Conservation (phyloP, 495 filamentous ascomycete species). For the Chaetomidium leptoderma region DNA sequence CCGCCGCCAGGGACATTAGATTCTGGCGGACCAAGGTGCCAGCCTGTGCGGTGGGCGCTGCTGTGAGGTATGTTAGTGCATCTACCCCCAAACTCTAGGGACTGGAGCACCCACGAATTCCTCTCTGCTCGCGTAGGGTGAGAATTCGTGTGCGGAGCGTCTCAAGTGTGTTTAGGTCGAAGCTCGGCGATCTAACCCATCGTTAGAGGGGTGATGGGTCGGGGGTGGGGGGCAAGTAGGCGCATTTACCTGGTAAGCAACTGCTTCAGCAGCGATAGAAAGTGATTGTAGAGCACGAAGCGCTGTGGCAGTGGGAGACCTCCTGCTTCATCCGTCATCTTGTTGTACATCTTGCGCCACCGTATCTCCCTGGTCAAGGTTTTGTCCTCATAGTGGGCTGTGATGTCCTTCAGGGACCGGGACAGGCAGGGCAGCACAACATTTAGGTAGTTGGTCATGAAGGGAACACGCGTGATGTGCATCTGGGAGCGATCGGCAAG, state of each 20-base stretch:
- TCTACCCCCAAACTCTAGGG: not conserved
- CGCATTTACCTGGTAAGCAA: slow-evolving; percentile 45
- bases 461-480: slow-evolving; percentile 42
- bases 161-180: slow-evolving; percentile 51
- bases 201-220: slow-evolving; percentile 9
- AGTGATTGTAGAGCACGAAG: slow-evolving; percentile 52
- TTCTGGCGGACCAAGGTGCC: slow-evolving; percentile 30
- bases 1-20: slow-evolving; percentile 24
- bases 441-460: slow-evolving; percentile 49
- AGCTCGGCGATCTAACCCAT: slow-evolving; percentile 44
- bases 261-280: slow-evolving; percentile 44
- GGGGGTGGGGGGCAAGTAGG: not conserved
- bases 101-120: slow-evolving; percentile 38
- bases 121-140: slow-evolving; percentile 42
- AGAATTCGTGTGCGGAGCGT: slow-evolving; percentile 43
- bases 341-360: slow-evolving; percentile 53
- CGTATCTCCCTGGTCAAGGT: slow-evolving; percentile 40
- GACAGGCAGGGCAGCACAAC: slow-evolving; percentile 50
- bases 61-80: slow-evolving; percentile 17
- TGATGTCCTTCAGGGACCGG: slow-evolving; percentile 50
- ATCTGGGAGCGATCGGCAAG: slow-evolving; percentile 50
- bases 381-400: slow-evolving; percentile 46
- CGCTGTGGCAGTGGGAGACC: slow-evolving; percentile 47
- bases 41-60: slow-evolving; percentile 26
- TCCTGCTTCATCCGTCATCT: slow-evolving; percentile 45